Evolutionary conservation across 192 early-diverging fungal species (phyloP).

Genomic region (Coemansia sp.): DNA sequence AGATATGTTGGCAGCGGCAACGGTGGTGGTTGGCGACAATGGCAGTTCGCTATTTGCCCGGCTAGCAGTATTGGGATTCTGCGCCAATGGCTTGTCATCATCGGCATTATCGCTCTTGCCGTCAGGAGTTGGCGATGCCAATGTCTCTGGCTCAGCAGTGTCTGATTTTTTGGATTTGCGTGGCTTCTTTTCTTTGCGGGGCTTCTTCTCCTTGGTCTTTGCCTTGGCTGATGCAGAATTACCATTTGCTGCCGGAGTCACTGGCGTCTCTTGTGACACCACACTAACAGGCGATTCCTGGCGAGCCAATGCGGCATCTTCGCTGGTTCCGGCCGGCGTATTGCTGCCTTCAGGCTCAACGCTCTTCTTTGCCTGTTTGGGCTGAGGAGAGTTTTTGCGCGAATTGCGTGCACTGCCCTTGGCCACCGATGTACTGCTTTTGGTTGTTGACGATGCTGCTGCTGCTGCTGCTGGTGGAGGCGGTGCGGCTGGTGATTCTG

Average conservation of each 20-base stretch:
- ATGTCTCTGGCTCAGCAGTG: conserved; percentile 8
- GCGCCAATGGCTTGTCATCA: conserved; percentile 20
- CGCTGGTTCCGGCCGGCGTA: not conserved
- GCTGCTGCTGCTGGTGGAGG: not conserved
- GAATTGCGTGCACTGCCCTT: conserved; percentile 35
- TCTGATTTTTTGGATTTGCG: conserved; percentile 19
- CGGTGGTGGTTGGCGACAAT: conserved; percentile 5
- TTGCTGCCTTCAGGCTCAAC: conserved; percentile 5
- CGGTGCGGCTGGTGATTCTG: conserved; percentile 8
- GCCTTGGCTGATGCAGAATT: conserved; percentile 9
- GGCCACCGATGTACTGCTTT: conserved; percentile 26
- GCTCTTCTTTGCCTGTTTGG: conserved; percentile 19
- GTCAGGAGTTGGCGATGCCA: not conserved
- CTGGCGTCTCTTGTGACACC: conserved; percentile 4
- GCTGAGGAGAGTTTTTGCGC: conserved; percentile 53
- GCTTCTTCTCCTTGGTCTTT: conserved; percentile 31
- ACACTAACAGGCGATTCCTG: conserved; percentile 12
- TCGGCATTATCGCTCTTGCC: conserved; percentile 2
- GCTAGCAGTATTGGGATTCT: conserved; percentile 4
- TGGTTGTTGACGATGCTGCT: conserved; percentile 14
- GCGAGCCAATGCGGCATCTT: not conserved
- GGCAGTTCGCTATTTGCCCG: conserved; percentile 12
- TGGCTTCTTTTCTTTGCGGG: conserved; percentile 10
- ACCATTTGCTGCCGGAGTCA: conserved; percentile 4
- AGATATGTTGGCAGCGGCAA: not conserved